Conservation (phyloP, 106 monocot genomes). For the Narthecium ossifragum region DNA sequence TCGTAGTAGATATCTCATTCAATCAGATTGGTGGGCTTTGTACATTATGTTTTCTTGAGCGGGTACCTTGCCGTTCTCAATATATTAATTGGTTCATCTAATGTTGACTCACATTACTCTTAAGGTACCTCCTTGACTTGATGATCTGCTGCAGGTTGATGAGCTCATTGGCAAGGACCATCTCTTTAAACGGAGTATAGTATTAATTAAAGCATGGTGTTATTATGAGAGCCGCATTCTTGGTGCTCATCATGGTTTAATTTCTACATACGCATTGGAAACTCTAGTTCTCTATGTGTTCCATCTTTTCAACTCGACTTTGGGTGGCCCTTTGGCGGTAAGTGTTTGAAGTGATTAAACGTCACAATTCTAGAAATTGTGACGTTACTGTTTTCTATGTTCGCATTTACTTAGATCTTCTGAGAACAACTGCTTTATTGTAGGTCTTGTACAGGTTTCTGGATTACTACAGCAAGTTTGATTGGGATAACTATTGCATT, state of each 20-base stretch:
- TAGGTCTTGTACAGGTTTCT: conserved; percentile 88
- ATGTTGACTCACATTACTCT: neutral
- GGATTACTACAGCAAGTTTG: conserved; percentile 81
- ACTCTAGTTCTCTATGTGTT: conserved; percentile 86
- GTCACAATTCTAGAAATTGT: neutral
- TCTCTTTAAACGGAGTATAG: conserved; percentile 84
- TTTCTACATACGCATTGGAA: conserved; percentile 96
- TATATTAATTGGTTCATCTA: neutral
- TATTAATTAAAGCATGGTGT: conserved; percentile 97
- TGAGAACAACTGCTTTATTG: conserved; percentile 9
- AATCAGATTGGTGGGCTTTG: conserved; percentile 72
- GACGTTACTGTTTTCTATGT: neutral
- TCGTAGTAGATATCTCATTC: conserved; percentile 80
- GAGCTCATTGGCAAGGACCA: conserved; percentile 63
- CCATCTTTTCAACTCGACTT: conserved; percentile 66
- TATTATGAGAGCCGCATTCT: conserved; percentile 98
- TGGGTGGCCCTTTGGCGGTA: conserved; percentile 77
- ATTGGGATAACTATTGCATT: conserved; percentile 75
- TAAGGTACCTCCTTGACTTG: neutral
- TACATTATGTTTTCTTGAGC: conserved; percentile 67
- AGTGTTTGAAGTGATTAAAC: conserved; percentile 7
- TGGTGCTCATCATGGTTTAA: conserved; percentile 88
- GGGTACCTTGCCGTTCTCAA: conserved; percentile 23
- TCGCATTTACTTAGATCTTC: neutral
- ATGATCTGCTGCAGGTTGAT: conserved; percentile 43